phyloP scores from a whole-genome alignment of 2,329 filamentous ascomycete genomes.

The Fusarium foetens region DNA sequence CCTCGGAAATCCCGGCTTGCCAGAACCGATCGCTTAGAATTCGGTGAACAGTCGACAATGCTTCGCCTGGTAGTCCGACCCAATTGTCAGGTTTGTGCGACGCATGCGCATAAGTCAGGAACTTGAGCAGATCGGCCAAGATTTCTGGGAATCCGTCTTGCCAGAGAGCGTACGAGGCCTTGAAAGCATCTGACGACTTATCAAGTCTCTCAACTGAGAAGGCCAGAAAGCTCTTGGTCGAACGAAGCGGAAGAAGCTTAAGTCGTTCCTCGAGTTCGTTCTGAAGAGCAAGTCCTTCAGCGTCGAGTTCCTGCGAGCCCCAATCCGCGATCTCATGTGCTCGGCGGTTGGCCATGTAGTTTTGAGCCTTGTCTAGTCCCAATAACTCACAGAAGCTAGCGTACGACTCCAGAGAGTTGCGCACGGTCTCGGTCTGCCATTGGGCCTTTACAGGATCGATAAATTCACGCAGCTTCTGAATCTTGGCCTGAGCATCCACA shows the following conservation, averaged over 20 bases:
- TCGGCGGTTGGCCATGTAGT: slow-evolving; percentile 77
- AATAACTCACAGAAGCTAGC: slow-evolving; percentile 82
- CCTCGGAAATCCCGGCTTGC: slow-evolving; percentile 96
- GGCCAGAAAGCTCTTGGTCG: slow-evolving; percentile 91
- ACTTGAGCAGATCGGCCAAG: slow-evolving; percentile 85
- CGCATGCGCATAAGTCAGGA: slow-evolving; percentile 89
- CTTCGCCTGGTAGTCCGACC: slow-evolving; percentile 78
- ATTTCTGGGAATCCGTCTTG: slow-evolving; percentile 82
- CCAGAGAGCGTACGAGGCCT: slow-evolving; percentile 85
- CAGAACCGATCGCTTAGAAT: slow-evolving; percentile 96
- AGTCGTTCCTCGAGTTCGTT: slow-evolving; percentile 80
- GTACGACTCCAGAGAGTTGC: slow-evolving; percentile 77
- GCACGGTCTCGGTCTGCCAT: slow-evolving; percentile 80
- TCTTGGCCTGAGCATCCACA: slow-evolving; percentile 75
- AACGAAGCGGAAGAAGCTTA: slow-evolving; percentile 80
- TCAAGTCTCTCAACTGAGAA: slow-evolving; percentile 92
- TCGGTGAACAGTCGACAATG: slow-evolving; percentile 79
- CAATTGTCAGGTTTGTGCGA: slow-evolving; percentile 90
- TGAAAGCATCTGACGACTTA: slow-evolving; percentile 76
- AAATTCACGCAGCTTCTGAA: slow-evolving; percentile 79
- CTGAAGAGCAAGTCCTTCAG: slow-evolving; percentile 82
- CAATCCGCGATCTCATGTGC: slow-evolving; percentile 85
- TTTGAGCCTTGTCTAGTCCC: slow-evolving; percentile 81
- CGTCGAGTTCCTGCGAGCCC: slow-evolving; percentile 80
- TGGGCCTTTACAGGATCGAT: slow-evolving; percentile 82